These are phyloP conservation scores for Clavispora santaluciae DNA, from an alignment of 805 yeast species.

Conservation along the genomic window DNA sequence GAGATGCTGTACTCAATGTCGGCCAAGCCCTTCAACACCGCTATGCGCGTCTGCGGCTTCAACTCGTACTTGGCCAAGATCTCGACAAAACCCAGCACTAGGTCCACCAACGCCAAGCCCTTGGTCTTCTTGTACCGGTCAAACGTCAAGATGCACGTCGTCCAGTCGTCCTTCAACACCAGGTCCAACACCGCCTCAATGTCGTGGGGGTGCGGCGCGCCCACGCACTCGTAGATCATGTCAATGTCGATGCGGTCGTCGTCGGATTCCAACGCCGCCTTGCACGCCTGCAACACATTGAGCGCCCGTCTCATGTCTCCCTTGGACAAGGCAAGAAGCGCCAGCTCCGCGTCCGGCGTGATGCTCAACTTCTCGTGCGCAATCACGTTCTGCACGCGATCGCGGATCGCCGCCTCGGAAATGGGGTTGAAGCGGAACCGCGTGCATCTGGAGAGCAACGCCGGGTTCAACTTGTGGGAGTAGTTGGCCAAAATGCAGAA, in stretches of 20 bases:
- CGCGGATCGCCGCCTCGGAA: constrained; percentile 58
- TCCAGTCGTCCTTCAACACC: constrained; percentile 84
- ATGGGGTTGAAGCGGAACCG: constrained; percentile 90
- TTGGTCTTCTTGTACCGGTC: constrained; percentile 59
- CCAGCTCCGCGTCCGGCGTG: constrained; percentile 51
- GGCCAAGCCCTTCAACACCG: constrained; percentile 64
- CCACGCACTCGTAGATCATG: constrained; percentile 90
- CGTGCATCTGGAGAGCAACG: constrained; percentile 90
- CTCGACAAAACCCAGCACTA: constrained; percentile 70
- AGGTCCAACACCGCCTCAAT: constrained; percentile 71
- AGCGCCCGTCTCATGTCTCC: constrained; percentile 97
- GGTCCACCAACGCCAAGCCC: constrained; percentile 87
- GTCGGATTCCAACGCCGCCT: constrained; percentile 54
- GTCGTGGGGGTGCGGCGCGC: constrained; percentile 90
- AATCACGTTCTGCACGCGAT: constrained; percentile 65
- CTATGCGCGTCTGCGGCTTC: constrained; percentile 54
- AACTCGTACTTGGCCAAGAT: constrained; percentile 67
- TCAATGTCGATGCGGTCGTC: constrained; percentile 54
- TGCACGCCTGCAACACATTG: constrained; percentile 91
- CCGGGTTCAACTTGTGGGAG: constrained; percentile 93
- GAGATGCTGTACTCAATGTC: constrained; percentile 90
- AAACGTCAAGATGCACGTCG: constrained; percentile 65
- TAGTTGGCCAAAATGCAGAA: constrained; percentile 95
- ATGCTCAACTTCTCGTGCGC: constrained; percentile 61
- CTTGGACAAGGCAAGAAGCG: constrained; percentile 67